Conservation (phyloP, 495 filamentous ascomycete genomes). For the Neurospora sp. region DNA sequence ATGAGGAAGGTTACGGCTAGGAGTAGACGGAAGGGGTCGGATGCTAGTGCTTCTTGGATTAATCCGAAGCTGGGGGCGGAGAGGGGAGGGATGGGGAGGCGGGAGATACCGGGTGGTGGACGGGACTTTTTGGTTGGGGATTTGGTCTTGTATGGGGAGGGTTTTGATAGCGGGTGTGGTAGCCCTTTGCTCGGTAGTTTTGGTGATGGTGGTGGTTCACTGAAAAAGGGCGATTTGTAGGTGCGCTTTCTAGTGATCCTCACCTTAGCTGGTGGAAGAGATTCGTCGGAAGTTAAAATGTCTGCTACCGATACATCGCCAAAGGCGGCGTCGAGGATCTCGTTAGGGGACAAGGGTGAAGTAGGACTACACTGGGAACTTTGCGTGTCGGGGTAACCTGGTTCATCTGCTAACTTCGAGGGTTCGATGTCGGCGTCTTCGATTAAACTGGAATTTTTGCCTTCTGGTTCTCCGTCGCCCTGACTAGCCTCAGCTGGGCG, state of each 20-base stretch:
- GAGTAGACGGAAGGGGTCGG: conserved; percentile 61
- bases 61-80: conserved; percentile 57
- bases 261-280: conserved; percentile 5
- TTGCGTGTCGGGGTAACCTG: neutral
- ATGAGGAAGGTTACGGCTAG: conserved; percentile 77
- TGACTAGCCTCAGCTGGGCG: neutral
- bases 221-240: conserved; percentile 35
- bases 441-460: neutral
- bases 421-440: neutral
- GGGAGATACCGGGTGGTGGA: conserved; percentile 43
- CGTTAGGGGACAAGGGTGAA: neutral
- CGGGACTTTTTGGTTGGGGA: conserved; percentile 11
- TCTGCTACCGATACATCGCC: neutral
- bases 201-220: conserved; percentile 5
- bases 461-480: neutral
- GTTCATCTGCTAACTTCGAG: neutral
- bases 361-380: neutral
- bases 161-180: conserved; percentile 6
- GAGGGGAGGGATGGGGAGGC: conserved; percentile 63
- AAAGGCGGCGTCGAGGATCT: neutral
- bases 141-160: neutral
- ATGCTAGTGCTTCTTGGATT: conserved; percentile 69
- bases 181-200: neutral
- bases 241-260: neutral
- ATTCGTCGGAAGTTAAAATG: neutral